A percentile compares a stretch with the other conserved stretches of the same genome.
Evolutionary conservation across 371 early-diverging fungal species (phyloP).

Genomic region (Haplosporangium sp.): DNA sequence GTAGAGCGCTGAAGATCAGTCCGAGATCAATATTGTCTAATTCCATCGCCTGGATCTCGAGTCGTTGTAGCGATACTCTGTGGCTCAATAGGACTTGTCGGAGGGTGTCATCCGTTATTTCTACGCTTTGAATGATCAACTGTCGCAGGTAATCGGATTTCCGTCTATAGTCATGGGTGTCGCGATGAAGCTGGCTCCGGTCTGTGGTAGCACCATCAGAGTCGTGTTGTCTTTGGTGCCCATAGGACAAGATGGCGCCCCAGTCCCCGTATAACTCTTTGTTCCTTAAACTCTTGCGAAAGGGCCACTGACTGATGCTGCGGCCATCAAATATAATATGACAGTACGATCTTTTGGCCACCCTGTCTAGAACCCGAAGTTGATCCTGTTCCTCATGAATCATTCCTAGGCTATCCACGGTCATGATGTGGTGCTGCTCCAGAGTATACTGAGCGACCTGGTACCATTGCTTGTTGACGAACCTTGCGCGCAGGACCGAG

Average conservation of each 20-base stretch:
- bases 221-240: no score
- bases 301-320: no score
- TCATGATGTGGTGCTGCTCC: neutral
- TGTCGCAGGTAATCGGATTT: neutral
- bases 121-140: neutral
- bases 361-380: neutral
- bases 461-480: constrained; percentile 1
- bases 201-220: no score
- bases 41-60: neutral
- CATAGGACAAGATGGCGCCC: no score
- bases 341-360: neutral
- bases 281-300: no score
- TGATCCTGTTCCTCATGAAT: neutral
- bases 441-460: neutral
- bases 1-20: neutral
- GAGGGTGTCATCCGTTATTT: neutral
- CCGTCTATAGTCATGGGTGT: no score
- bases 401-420: neutral
- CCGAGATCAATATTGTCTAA: neutral
- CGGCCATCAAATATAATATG: neutral
- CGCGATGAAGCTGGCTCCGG: no score
- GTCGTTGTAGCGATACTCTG: neutral
- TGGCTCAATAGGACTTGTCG: neutral
- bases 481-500: neutral
- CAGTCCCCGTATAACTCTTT: no score